phyloP scores from a whole-genome alignment of 2,329 filamentous ascomycete genomes.

The Helicocarpus griseus region DNA sequence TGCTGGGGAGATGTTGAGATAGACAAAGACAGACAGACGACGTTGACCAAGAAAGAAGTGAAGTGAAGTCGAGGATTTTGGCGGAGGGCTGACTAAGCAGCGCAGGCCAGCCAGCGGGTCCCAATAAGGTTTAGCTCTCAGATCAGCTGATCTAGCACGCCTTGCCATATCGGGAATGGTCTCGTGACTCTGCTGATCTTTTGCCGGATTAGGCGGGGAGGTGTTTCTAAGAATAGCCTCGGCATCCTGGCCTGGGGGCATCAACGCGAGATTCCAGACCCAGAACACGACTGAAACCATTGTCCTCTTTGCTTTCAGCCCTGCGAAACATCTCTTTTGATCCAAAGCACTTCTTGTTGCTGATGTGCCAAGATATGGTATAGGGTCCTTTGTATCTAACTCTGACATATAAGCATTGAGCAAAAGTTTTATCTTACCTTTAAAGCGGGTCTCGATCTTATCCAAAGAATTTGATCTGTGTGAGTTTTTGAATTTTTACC shows the following conservation, averaged over 20 bases:
- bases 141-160: not conserved
- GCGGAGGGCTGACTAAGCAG: slow-evolving; percentile 1
- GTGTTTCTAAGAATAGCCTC: too few relatives aligned
- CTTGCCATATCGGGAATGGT: not conserved
- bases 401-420: too few relatives aligned
- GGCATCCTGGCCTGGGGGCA: too few relatives aligned
- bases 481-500: too few relatives aligned
- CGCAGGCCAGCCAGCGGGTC: not conserved
- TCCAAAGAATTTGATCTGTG: not conserved
- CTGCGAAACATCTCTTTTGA: not conserved
- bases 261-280: not conserved
- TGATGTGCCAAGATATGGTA: too few relatives aligned
- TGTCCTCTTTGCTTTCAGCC: too few relatives aligned
- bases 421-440: too few relatives aligned
- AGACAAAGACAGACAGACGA: too few relatives aligned
- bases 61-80: slow-evolving; percentile 3
- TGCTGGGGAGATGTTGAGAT: slow-evolving; percentile 8
- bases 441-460: not conserved
- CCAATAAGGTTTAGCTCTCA: not conserved
- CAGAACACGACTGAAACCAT: not conserved
- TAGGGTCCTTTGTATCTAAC: not conserved
- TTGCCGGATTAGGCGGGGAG: not conserved
- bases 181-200: not conserved
- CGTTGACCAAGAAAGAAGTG: slow-evolving; percentile 7
- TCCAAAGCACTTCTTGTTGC: not conserved